These are phyloP conservation scores for Kitagawia praeruptora DNA, from an alignment of 129 eudicot species.

Conservation along the genomic window DNA sequence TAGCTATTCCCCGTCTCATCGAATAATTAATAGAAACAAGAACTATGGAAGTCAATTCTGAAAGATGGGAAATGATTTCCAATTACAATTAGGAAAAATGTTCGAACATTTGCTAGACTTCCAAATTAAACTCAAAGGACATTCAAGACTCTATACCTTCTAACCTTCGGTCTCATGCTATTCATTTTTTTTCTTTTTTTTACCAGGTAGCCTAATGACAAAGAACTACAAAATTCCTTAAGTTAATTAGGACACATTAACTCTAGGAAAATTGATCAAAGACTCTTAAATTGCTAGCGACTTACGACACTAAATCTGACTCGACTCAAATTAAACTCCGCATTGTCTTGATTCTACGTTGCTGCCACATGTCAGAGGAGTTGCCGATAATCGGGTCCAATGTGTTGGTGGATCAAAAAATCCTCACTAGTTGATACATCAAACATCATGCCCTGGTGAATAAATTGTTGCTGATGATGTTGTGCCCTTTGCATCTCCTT, in stretches of 20 bases:
- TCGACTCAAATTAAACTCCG: background rate
- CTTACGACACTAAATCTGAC: background rate
- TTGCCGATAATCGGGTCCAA: slow-evolving; percentile 48
- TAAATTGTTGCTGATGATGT: slow-evolving; percentile 31
- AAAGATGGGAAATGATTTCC: background rate
- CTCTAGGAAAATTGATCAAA: slow-evolving; percentile 20
- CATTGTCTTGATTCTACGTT: background rate
- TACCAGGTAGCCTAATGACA: slow-evolving; percentile 8
- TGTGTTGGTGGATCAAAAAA: slow-evolving; percentile 71
- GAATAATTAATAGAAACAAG: background rate
- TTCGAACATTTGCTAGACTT: slow-evolving; percentile 11
- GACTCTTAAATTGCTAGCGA: slow-evolving; percentile 6
- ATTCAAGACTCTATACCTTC: slow-evolving; percentile 21
- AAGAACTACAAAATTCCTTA: slow-evolving; percentile 23
- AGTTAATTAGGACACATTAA: slow-evolving; percentile 21
- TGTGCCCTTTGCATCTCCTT: slow-evolving; percentile 45
- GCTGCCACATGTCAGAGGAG: slow-evolving; percentile 25
- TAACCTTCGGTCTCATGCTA: slow-evolving; percentile 11
- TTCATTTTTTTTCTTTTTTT: background rate
- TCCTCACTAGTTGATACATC: slow-evolving; percentile 55
- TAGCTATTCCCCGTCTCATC: background rate
- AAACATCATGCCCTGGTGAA: slow-evolving; percentile 49
- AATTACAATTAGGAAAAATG: slow-evolving; percentile 8
- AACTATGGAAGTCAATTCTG: background rate
- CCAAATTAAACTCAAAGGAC: slow-evolving; percentile 14